phyloP scores from a whole-genome alignment of 73 alveolate species.

The Chromera velia region DNA sequence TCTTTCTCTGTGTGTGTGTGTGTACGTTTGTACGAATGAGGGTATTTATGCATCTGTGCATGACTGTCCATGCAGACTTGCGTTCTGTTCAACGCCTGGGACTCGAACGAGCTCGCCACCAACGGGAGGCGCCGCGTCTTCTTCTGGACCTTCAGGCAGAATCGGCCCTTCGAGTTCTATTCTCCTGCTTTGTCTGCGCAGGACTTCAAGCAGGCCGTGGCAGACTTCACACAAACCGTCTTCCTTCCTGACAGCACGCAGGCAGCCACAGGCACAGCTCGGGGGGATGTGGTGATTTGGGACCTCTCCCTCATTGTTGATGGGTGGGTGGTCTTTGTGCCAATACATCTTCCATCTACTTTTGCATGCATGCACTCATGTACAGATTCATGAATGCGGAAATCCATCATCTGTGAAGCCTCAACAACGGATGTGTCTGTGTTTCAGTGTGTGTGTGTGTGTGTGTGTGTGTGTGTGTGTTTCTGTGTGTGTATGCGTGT shows the following conservation, averaged over 20 bases:
- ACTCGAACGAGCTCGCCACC: conserved; percentile 56
- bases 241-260: conserved; percentile 37
- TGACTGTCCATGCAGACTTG: conserved; percentile 47
- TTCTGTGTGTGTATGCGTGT: too few relatives aligned
- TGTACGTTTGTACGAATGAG: neutral
- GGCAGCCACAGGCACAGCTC: conserved; percentile 59
- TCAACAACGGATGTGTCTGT: too few relatives aligned
- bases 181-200: conserved; percentile 52
- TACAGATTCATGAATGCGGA: too few relatives aligned
- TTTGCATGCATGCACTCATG: too few relatives aligned
- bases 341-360: too few relatives aligned
- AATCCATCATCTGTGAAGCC: too few relatives aligned
- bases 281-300: conserved; percentile 90
- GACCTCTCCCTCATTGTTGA: conserved; percentile 80
- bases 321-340: too few relatives aligned
- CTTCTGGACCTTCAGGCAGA: conserved; percentile 63
- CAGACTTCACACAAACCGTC: conserved; percentile 6
- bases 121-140: conserved; percentile 61
- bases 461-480: too few relatives aligned
- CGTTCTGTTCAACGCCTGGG: conserved; percentile 46
- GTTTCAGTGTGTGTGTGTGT: too few relatives aligned
- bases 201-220: conserved; percentile 44
- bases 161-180: conserved; percentile 60
- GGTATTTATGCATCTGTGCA: neutral
- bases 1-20: too few relatives aligned